These are phyloP conservation scores for Mycena filopes DNA, from an alignment of 768 basidiomycete genomes.

Conservation along the genomic window DNA sequence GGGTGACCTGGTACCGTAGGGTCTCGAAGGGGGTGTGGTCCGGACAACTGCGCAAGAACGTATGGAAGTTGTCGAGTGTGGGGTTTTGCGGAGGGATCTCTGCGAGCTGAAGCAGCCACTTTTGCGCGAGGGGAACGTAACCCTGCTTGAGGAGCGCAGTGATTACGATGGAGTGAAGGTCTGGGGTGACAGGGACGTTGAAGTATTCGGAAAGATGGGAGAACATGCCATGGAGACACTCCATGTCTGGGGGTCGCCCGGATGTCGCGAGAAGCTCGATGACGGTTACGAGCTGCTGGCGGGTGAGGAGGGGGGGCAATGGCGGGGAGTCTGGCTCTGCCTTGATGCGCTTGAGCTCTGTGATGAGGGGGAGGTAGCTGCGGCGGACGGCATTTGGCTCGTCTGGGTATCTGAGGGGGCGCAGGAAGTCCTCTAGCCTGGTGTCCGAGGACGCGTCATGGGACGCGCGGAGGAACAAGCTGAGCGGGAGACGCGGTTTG, in stretches of 20 bases:
- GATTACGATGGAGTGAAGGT: slow-evolving; percentile 61
- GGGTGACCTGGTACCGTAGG: slow-evolving; percentile 48
- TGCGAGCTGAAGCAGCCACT: slow-evolving; percentile 67
- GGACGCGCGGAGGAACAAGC: slow-evolving; percentile 35
- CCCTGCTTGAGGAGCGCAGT: slow-evolving; percentile 58
- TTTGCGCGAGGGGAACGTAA: slow-evolving; percentile 53
- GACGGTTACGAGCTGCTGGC: slow-evolving; percentile 48
- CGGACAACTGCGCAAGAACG: slow-evolving; percentile 56
- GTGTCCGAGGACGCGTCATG: slow-evolving; percentile 33
- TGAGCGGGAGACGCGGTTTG: slow-evolving; percentile 2
- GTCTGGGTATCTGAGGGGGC: slow-evolving; percentile 38
- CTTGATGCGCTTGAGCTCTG: slow-evolving; percentile 36
- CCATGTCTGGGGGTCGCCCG: slow-evolving; percentile 63
- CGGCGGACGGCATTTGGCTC: slow-evolving; percentile 47
- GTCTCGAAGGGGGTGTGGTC: slow-evolving; percentile 44
- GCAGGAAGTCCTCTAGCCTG: slow-evolving; percentile 24
- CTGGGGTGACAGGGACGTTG: slow-evolving; percentile 54
- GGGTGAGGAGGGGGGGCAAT: slow-evolving; percentile 41
- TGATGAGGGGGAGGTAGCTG: slow-evolving; percentile 48
- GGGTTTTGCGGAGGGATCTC: slow-evolving; percentile 59
- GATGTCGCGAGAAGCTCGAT: slow-evolving; percentile 62
- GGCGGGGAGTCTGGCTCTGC: slow-evolving; percentile 37
- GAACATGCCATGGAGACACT: slow-evolving; percentile 64
- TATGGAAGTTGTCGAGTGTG: slow-evolving; percentile 64
- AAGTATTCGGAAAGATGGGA: slow-evolving; percentile 59